A percentile compares a stretch with the other conserved stretches of the same genome.
These are phyloP conservation scores for Huntiella abstrusa DNA, from an alignment of 2,329 filamentous ascomycete species.

Conservation along the genomic window DNA sequence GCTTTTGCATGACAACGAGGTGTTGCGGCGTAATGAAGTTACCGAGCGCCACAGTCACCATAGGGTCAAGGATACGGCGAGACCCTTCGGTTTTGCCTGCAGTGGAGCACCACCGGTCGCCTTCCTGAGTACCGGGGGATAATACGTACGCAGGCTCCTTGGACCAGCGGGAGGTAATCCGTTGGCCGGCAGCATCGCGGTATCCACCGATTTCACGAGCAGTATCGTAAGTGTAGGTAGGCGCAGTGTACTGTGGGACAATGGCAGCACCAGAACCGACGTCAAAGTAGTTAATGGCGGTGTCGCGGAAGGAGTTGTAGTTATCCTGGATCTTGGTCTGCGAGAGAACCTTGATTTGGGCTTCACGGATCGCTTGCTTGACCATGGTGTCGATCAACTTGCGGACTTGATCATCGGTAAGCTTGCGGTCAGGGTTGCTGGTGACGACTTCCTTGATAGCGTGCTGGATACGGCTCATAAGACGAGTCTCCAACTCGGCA, in stretches of 20 bases:
- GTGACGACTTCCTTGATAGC: slow-evolving; percentile 2
- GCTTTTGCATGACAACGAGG: slow-evolving; percentile 54
- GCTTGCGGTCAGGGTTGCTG: slow-evolving; percentile 12
- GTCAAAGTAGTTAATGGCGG: slow-evolving; percentile 57
- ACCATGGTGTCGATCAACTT: slow-evolving; percentile 24
- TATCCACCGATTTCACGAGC: slow-evolving; percentile 8
- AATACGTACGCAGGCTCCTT: slow-evolving; percentile 37
- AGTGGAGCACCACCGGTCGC: slow-evolving; percentile 73
- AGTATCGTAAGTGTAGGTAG: slow-evolving; percentile 25
- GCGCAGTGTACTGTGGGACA: slow-evolving; percentile 40
- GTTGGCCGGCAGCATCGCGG: slow-evolving; percentile 9
- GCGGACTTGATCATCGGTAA: slow-evolving; percentile 24
- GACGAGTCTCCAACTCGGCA: slow-evolving; percentile 18
- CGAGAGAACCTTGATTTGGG: slow-evolving; percentile 28
- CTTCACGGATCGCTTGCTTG: slow-evolving; percentile 24
- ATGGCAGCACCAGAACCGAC: slow-evolving; percentile 45
- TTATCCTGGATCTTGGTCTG: slow-evolving; percentile 27
- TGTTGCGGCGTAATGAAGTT: slow-evolving; percentile 44
- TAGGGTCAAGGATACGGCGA: slow-evolving; percentile 24
- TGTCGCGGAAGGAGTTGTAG: slow-evolving; percentile 25
- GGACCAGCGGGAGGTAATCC: background rate
- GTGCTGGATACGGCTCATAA: slow-evolving; percentile 17
- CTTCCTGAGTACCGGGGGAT: slow-evolving; percentile 51
- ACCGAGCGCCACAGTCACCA: slow-evolving; percentile 44
- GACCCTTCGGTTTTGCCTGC: slow-evolving; percentile 17